Percentiles rank a stretch among this genome's conserved stretches.
These are phyloP conservation scores for Stachybotrys chartarum DNA, from an alignment of 2,329 filamentous ascomycete genomes.

Conservation along the genomic window DNA sequence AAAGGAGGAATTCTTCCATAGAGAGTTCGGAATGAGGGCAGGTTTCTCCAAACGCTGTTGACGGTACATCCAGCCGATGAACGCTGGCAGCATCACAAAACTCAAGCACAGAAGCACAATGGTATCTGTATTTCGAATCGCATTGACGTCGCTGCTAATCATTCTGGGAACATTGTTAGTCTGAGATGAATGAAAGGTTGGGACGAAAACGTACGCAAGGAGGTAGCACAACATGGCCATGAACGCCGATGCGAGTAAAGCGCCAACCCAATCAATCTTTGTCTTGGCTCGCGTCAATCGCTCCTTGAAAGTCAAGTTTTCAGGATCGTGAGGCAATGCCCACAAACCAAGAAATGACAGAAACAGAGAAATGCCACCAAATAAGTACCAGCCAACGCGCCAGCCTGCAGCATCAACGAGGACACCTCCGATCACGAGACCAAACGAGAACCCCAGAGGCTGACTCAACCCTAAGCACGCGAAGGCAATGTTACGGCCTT, in stretches of 20 bases:
- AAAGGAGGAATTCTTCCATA: constrained; percentile 54
- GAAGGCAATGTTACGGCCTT: constrained; percentile 32
- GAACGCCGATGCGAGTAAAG: constrained; percentile 34
- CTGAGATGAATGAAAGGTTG: neutral
- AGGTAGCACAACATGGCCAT: constrained; percentile 44
- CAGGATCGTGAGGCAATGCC: constrained; percentile 21
- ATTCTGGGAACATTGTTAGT: constrained; percentile 10
- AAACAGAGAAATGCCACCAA: constrained; percentile 24
- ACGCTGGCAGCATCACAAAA: constrained; percentile 34
- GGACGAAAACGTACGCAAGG: constrained; percentile 36
- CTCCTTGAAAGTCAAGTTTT: constrained; percentile 14
- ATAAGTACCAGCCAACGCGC: constrained; percentile 38
- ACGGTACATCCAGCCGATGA: constrained; percentile 46
- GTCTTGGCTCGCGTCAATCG: constrained; percentile 14
- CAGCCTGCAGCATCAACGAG: constrained; percentile 39
- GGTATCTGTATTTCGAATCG: constrained; percentile 33
- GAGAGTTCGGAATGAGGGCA: constrained; percentile 53
- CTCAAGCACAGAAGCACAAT: constrained; percentile 39
- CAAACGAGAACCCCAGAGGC: constrained; percentile 42
- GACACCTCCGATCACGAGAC: constrained; percentile 41
- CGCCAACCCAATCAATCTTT: constrained; percentile 49
- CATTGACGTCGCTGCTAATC: constrained; percentile 28
- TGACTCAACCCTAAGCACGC: constrained; percentile 36
- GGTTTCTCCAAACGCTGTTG: constrained; percentile 37
- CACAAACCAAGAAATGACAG: constrained; percentile 27